phyloP scores from a whole-genome alignment of 2,329 filamentous ascomycete species.

The Fusarium mangiferae region DNA sequence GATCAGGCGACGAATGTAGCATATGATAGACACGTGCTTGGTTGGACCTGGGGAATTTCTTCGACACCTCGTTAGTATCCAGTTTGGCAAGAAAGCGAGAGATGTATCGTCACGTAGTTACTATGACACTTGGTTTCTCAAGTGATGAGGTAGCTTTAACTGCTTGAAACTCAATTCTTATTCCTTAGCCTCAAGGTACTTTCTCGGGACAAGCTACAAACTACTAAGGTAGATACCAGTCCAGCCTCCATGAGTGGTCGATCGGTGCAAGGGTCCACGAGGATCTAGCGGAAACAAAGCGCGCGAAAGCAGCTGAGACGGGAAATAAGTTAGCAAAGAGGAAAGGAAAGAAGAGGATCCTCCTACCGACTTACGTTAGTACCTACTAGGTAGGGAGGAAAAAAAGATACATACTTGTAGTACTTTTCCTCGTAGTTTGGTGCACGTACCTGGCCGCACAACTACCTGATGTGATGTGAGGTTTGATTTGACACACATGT shows the following conservation, averaged over 20 bases:
- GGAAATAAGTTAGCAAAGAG: constrained; percentile 7
- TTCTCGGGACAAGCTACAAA: constrained; percentile 10
- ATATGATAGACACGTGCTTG: not conserved
- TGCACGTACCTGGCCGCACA: constrained; percentile 14
- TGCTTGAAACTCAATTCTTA: constrained; percentile 18
- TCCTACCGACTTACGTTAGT: not conserved
- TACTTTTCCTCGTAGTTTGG: not conserved
- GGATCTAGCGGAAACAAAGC: constrained; percentile 31
- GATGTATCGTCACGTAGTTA: not conserved
- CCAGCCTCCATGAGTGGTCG: constrained; percentile 24
- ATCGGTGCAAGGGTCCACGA: constrained; percentile 24
- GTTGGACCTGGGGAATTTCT: not conserved
- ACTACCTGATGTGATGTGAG: constrained; percentile 22
- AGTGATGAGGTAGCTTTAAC: not conserved
- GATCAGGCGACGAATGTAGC: constrained; percentile 5
- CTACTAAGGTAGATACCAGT: not conserved
- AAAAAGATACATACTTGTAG: constrained; percentile 15
- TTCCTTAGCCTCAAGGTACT: constrained; percentile 9
- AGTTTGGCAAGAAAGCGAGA: not conserved
- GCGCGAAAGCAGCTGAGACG: constrained; percentile 11
- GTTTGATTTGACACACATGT: constrained; percentile 14
- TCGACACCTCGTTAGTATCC: not conserved
- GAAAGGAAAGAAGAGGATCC: not conserved
- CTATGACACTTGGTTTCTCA: not conserved
- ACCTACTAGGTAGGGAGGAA: not conserved